These are phyloP conservation scores for Xylaria sp. DNA, from an alignment of 2,329 filamentous ascomycete species.

Conservation along the genomic window DNA sequence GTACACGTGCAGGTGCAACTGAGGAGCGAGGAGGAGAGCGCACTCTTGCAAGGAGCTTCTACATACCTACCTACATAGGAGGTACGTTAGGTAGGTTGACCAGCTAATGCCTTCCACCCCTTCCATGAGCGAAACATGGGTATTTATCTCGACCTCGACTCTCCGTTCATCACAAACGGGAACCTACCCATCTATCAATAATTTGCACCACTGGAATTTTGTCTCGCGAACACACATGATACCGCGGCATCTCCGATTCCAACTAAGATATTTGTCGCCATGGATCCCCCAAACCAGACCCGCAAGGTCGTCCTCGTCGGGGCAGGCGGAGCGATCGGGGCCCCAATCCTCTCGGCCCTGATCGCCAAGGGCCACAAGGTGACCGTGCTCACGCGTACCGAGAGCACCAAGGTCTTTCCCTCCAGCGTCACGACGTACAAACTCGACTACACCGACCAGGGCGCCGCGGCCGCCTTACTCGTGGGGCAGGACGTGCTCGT, in stretches of 20 bases:
- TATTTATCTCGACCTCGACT: no score
- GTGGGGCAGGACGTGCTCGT: slow-evolving; percentile 40
- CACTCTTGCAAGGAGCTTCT: background rate
- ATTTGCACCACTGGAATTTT: no score
- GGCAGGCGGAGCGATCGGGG: slow-evolving; percentile 36
- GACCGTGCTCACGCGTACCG: slow-evolving; percentile 37
- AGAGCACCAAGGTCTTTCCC: slow-evolving; percentile 28
- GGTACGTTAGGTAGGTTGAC: no score
- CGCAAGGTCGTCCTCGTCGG: slow-evolving; percentile 28
- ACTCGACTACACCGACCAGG: slow-evolving; percentile 29
- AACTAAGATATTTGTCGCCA: slow-evolving; percentile 5
- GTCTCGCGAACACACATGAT: no score
- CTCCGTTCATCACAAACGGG: no score
- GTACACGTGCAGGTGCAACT: background rate
- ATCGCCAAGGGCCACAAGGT: slow-evolving; percentile 34
- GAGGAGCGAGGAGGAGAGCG: background rate
- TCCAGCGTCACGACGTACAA: slow-evolving; percentile 19
- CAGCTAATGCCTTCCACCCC: no score
- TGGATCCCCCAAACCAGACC: slow-evolving; percentile 19
- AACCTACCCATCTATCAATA: no score
- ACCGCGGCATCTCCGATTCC: background rate
- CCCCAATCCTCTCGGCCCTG: slow-evolving; percentile 34
- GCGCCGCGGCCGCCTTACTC: slow-evolving; percentile 34
- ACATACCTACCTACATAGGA: no score
- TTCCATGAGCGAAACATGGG: no score